A percentile compares a stretch with the other conserved stretches of the same genome.
Evolutionary conservation across 805 yeast species (phyloP).

Genomic region (Metschnikowia drakensbergensis): DNA sequence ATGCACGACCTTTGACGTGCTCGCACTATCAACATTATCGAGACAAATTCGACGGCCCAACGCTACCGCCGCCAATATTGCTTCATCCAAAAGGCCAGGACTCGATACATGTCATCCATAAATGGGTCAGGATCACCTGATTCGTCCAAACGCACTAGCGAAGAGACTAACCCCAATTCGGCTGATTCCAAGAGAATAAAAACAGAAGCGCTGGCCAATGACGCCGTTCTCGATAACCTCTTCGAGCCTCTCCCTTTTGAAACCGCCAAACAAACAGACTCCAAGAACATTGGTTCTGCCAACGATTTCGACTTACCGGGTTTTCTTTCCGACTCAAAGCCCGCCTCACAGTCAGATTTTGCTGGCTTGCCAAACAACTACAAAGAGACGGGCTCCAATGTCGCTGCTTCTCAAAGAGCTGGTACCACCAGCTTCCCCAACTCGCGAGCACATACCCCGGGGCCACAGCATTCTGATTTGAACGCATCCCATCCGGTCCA

Average conservation of each 20-base stretch:
- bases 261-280: constrained; percentile 7
- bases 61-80: neutral
- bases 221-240: constrained; percentile 12
- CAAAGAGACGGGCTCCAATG: neutral
- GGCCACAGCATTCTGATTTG: neutral
- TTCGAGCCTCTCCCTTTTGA: constrained; percentile 21
- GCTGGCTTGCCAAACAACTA: neutral
- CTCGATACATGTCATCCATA: constrained; percentile 3
- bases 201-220: constrained; percentile 11
- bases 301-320: constrained; percentile 15
- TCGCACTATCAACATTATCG: constrained; percentile 1
- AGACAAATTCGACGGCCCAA: neutral
- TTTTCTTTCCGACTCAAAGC: constrained; percentile 11
- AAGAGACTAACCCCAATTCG: constrained; percentile 4
- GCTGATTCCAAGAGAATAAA: constrained; percentile 12
- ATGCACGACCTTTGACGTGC: constrained; percentile 2
- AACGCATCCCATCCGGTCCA: neutral
- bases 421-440: neutral
- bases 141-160: constrained; percentile 12
- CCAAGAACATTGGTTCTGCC: neutral
- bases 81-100: neutral
- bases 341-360: neutral
- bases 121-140: constrained; percentile 6
- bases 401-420: neutral
- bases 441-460: neutral